Conservation (phyloP, 768 basidiomycete genomes). For the Phlebiopsis gigantea region DNA sequence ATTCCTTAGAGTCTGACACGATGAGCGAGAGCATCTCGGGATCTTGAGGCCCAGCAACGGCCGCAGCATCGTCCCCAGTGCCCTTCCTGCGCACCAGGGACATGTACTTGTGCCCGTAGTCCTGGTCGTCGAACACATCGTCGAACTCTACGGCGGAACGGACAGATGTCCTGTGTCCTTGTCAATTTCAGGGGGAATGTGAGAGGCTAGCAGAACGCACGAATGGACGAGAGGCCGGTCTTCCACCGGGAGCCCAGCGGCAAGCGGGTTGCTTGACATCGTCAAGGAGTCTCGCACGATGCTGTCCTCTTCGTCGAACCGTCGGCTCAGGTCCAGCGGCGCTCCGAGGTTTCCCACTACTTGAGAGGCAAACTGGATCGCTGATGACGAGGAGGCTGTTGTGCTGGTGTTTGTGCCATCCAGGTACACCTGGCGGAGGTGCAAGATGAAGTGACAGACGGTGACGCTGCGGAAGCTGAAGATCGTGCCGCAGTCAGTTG, state of each 20-base stretch:
- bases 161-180: background rate
- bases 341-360: constrained; percentile 11
- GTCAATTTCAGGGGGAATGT: background rate
- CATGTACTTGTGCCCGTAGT: background rate
- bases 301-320: background rate
- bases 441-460: constrained; percentile 13
- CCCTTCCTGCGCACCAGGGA: background rate
- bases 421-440: constrained; percentile 11
- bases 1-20: background rate
- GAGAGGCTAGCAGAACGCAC: background rate
- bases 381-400: background rate
- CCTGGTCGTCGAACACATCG: constrained; percentile 1
- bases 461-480: constrained; percentile 7
- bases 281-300: background rate
- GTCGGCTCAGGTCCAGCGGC: constrained; percentile 1
- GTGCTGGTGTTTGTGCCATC: background rate
- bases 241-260: background rate
- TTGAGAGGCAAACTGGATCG: constrained; percentile 6
- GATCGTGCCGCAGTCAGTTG: background rate
- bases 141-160: background rate
- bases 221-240: background rate
- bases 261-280: constrained; percentile 3
- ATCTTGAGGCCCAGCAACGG: background rate
- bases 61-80: background rate
- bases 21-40: background rate